Evolutionary conservation across 2,329 filamentous ascomycete genomes (phyloP).

Genomic region (Pyricularia pennisetigena): DNA sequence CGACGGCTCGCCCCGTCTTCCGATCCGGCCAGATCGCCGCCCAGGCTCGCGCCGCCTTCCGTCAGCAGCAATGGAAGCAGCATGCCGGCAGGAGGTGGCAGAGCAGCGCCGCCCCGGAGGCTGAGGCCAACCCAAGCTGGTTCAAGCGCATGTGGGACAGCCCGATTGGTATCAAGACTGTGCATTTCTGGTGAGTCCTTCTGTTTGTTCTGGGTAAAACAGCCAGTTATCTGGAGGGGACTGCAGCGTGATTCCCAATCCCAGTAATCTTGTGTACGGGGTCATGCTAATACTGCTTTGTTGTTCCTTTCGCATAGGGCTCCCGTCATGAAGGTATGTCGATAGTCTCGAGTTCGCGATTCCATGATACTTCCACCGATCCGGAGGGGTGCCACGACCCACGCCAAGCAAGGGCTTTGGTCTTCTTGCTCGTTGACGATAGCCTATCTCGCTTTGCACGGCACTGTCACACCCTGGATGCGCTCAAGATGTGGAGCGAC

Average conservation of each 20-base stretch:
- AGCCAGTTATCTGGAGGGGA: neutral
- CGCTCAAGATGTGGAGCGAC: neutral
- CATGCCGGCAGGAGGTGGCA: conserved; percentile 55
- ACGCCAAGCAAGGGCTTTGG: neutral
- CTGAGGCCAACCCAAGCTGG: conserved; percentile 38
- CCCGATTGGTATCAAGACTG: conserved; percentile 77
- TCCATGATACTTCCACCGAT: neutral
- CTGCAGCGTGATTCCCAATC: neutral
- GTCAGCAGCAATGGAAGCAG: conserved; percentile 24
- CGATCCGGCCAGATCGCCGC: conserved; percentile 39
- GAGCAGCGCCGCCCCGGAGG: conserved; percentile 28
- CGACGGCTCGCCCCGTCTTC: conserved; percentile 43
- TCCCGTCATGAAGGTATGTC: conserved; percentile 6
- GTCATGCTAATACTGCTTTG: neutral
- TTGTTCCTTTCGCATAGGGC: neutral
- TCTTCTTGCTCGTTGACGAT: neutral
- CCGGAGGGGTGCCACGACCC: neutral
- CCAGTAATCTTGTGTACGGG: neutral
- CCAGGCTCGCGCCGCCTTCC: conserved; percentile 46
- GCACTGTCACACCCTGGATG: neutral
- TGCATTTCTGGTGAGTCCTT: conserved; percentile 81
- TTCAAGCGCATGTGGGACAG: conserved; percentile 79
- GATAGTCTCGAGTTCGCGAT: neutral
- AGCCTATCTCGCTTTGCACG: neutral
- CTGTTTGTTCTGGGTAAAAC: neutral